Evolutionary conservation across 2,329 filamentous ascomycete species (phyloP), one percentile per base, ranked within the genome.

Genomic region (Calonectria ilicicola): DNA sequence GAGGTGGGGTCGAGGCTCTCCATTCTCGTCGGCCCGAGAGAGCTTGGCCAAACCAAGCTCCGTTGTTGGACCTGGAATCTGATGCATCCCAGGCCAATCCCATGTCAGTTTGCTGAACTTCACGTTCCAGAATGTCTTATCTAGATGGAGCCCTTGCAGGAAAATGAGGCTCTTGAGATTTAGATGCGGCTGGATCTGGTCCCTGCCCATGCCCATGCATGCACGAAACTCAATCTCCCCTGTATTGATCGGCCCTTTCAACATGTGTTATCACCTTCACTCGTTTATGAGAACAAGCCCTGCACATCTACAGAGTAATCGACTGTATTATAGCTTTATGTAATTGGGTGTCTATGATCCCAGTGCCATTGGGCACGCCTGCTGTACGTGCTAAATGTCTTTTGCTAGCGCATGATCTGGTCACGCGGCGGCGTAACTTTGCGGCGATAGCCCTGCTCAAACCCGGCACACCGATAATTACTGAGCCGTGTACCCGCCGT

Each of bases 401-500:
- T 21, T 9, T 26, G 21, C 53, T 40, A 19, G 53, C 32, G 53
- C 53, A 23, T 40, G 32, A 60, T 21, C 53, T 26, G 29, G 35
- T 60, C 53, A 60, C 53, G 32, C 53, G 53, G n/a, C 53, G 29
- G 35, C 32, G 35, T 19, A 40, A 21, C 32, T 40, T 60, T 60
- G 21, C 44, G 21, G 53, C 53, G 38, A 38, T 17, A 40, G 38
- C 32, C 29, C 53, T 23, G 14, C 32, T 29, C 53, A 17, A 9
- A 60, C 21, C 38, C 8, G 15, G 32, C 32, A 12, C 53, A 7
- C 23, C 32, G 21, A 19, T 8, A 19, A 38, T 73, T 40, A 82
- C 67, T 79, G 77, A 12, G 83, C 82, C 0, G 83, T 85, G 6
- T 81, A 82, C 1, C 85, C 85, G 1, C 84, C 85, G 67, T 86